Percentiles rank a stretch among this genome's conserved stretches.
Conservation (phyloP, 208 protist species). For the Balamuthia mandrillaris region DNA sequence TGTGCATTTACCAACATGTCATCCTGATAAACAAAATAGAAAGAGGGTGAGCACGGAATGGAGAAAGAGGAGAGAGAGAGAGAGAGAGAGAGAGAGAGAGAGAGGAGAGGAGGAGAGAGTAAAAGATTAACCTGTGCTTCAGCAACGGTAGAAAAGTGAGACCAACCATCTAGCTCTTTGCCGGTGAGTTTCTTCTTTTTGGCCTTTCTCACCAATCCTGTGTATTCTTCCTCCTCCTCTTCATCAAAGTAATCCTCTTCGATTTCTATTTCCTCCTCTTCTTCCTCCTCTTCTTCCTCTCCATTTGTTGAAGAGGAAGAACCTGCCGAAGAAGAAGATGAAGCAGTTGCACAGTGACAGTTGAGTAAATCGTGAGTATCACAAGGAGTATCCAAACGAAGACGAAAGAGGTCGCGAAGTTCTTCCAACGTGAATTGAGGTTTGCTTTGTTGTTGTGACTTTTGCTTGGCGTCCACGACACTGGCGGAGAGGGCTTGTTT, state of each 20-base stretch:
- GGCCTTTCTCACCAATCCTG: background rate
- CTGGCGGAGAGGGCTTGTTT: slow-evolving; percentile 91
- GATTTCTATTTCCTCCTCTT: background rate
- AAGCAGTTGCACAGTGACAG: no score
- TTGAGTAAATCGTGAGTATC: slow-evolving; percentile 90
- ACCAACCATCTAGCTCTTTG: background rate
- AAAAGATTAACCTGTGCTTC: background rate
- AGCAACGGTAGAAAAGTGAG: background rate
- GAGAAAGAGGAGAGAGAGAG: background rate
- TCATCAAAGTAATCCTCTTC: no score
- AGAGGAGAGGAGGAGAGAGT: background rate
- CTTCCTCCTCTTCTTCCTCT: background rate
- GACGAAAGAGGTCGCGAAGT: slow-evolving; percentile 87
- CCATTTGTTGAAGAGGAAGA: no score
- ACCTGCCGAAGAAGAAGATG: no score
- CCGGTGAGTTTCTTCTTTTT: slow-evolving; percentile 25
- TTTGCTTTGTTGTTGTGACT: slow-evolving; percentile 39
- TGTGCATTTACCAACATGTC: background rate
- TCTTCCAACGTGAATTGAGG: no score
- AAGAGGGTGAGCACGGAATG: no score
- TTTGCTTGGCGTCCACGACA: slow-evolving; percentile 87
- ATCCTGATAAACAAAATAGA: background rate
- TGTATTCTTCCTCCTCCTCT: no score
- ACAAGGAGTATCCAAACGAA: slow-evolving; percentile 79
- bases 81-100: background rate